Base-by-base conservation (phyloP, 352 stramenopile genomes). In the Phytophthora pluvialis region DNA sequence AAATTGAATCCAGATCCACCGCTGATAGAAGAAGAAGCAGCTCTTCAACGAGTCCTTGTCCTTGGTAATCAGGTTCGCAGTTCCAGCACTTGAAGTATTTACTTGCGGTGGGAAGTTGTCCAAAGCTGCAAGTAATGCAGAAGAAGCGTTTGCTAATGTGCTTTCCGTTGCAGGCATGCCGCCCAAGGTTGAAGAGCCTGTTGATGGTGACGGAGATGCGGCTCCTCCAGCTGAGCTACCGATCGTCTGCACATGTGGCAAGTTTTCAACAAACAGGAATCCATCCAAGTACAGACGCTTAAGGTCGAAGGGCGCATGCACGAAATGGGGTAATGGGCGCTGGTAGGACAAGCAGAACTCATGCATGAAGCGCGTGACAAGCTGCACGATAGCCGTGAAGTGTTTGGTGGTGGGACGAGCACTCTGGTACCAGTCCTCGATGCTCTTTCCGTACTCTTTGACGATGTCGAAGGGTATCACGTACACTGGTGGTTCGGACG, bases 1-100 rank as follows among this genome's bases (percentile, higher is more conserved):
- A 64, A 95, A 97, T 50, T 97, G 86, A 52, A 98, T 95, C 93
- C 93, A 98, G 21, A 97, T 82, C 93, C 93, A 98, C 33, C 93
- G 85, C 60, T 96, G 83, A 61, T 97, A 97, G 60, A 89, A 95
- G 70, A 93, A 97, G 46, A 96, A 92, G 49, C 82, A 78, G 57
- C 93, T 89, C 43, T 70, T 72, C 5, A 60, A 60, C 31, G 65
- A 62, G 21, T 86, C 73, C 26, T 87, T 82, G 45, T 89, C 75
- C 21, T 77, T 84, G 7, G 43, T 47, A 12, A 51, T 29, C 15
- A 62, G 45, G 10, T 40, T 50, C 12, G 36, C 16, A 11, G 31
- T 60, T 32, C 38, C 61, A 46, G 40, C 35, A 26, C 18, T 70
- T n/a, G 55, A 64, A 13, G 33, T 18, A 35, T 64, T 66, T 25